A percentile compares a stretch with the other conserved stretches of the same genome.
Evolutionary conservation across 306 rosid genomes (phyloP).

Genomic region (Lathyrus tuberosus): DNA sequence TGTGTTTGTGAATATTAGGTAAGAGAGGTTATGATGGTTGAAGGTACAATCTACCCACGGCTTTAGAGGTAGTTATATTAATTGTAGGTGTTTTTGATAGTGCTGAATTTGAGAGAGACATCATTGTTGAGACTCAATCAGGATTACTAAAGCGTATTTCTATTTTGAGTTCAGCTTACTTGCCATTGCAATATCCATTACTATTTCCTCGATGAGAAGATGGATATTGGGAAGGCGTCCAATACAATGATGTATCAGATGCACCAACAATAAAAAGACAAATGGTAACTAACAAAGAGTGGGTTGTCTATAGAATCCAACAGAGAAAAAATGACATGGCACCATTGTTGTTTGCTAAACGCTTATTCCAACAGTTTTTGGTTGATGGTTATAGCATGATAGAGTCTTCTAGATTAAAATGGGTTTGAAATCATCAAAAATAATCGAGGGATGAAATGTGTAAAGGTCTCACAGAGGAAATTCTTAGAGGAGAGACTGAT

Average conservation of each 20-base stretch:
- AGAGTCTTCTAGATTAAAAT: background rate
- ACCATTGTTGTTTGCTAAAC: background rate
- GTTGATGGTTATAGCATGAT: background rate
- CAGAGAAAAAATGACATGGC: background rate
- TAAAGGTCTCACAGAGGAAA: background rate
- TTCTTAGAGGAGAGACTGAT: background rate
- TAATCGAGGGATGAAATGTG: background rate
- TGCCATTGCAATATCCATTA: too few relatives aligned
- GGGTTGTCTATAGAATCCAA: background rate
- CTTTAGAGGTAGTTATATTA: background rate
- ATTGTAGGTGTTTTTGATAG: constrained; percentile 1
- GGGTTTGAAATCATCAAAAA: background rate
- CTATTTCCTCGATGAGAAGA: too few relatives aligned
- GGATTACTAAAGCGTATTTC: too few relatives aligned
- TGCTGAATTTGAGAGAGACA: background rate
- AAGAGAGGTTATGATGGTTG: background rate
- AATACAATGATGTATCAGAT: too few relatives aligned
- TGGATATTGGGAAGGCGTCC: too few relatives aligned
- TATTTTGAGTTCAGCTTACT: too few relatives aligned
- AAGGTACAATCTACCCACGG: background rate
- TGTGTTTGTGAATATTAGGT: background rate
- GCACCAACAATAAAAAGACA: too few relatives aligned
- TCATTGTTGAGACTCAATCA: too few relatives aligned
- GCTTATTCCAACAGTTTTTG: background rate
- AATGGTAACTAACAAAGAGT: background rate